Evolutionary conservation across 768 basidiomycete genomes (phyloP).

Genomic region (Podaxis mareebaensis): DNA sequence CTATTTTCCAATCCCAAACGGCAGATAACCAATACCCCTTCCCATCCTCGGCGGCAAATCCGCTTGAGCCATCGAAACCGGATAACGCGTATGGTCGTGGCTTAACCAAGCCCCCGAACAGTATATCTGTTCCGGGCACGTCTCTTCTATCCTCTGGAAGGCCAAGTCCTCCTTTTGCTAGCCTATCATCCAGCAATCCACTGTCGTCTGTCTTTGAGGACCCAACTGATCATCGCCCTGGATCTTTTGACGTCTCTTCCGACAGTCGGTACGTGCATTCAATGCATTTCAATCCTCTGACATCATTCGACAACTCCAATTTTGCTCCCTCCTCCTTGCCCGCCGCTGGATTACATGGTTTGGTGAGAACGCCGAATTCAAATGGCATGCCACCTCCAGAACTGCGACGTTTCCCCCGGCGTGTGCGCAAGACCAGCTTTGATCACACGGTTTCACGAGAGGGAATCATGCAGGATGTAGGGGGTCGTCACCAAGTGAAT

Average conservation of each 20-base stretch:
- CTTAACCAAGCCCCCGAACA: slow-evolving; percentile 22
- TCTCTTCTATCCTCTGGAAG: slow-evolving; percentile 47
- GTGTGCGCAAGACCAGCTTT: slow-evolving; percentile 92
- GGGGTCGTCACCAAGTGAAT: slow-evolving; percentile 78
- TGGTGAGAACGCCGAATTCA: slow-evolving; percentile 39
- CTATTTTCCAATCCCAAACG: slow-evolving; percentile 27
- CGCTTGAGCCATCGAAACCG: slow-evolving; percentile 10
- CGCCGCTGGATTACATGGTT: slow-evolving; percentile 65
- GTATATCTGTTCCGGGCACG: slow-evolving; percentile 42
- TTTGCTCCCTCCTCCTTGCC: slow-evolving; percentile 76
- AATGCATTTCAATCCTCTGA: slow-evolving; percentile 29
- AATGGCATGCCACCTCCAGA: slow-evolving; percentile 30
- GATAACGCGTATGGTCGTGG: slow-evolving; percentile 15
- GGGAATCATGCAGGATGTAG: slow-evolving; percentile 40
- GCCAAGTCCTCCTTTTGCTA: slow-evolving; percentile 46
- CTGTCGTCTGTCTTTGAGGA: slow-evolving; percentile 36
- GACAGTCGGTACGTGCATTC: slow-evolving; percentile 29
- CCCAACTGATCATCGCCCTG: slow-evolving; percentile 22
- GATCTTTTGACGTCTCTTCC: slow-evolving; percentile 9
- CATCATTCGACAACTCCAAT: slow-evolving; percentile 43
- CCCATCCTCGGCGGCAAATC: slow-evolving; percentile 30
- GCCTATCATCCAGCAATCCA: slow-evolving; percentile 36
- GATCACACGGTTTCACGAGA: slow-evolving; percentile 79
- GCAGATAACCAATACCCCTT: slow-evolving; percentile 50
- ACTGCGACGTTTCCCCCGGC: slow-evolving; percentile 68